Percentiles rank a stretch among this genome's conserved stretches.
Conservation (phyloP, 129 eudicot species). For the Dittrichia graveolens region DNA sequence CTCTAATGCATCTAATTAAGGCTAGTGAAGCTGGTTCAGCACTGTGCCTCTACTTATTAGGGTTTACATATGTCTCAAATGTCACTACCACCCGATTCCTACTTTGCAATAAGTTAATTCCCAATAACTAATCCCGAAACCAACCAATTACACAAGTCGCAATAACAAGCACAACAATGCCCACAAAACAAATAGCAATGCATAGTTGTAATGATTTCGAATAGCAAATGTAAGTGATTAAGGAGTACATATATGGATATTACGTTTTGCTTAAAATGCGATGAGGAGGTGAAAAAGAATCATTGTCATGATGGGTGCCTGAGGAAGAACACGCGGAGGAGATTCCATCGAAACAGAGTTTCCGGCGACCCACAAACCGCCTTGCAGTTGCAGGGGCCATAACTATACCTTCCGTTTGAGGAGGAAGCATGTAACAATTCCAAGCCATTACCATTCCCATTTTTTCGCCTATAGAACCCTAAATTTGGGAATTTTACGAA, state of each 20-base stretch:
- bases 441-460: slow-evolving; percentile 56
- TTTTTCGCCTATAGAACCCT: slow-evolving; percentile 14
- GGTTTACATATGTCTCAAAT: background rate
- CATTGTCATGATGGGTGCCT: slow-evolving; percentile 32
- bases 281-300: slow-evolving; percentile 36
- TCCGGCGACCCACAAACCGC: slow-evolving; percentile 61
- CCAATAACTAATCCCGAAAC: slow-evolving; percentile 1
- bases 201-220: background rate
- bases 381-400: slow-evolving; percentile 20
- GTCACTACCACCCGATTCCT: background rate
- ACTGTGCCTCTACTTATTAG: background rate
- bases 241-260: slow-evolving; percentile 9
- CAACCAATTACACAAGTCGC: background rate
- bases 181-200: background rate
- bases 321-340: slow-evolving; percentile 45
- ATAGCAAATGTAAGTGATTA: slow-evolving; percentile 10
- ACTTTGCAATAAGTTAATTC: background rate
- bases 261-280: slow-evolving; percentile 41
- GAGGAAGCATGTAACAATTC: slow-evolving; percentile 40
- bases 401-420: slow-evolving; percentile 11
- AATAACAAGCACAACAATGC: slow-evolving; percentile 10
- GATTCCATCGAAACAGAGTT: slow-evolving; percentile 66
- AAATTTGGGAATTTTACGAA: background rate
- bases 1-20: background rate
- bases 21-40: background rate